Evolutionary conservation across 139 green algal genomes (phyloP).

Genomic region (Tetraselmis chui): DNA sequence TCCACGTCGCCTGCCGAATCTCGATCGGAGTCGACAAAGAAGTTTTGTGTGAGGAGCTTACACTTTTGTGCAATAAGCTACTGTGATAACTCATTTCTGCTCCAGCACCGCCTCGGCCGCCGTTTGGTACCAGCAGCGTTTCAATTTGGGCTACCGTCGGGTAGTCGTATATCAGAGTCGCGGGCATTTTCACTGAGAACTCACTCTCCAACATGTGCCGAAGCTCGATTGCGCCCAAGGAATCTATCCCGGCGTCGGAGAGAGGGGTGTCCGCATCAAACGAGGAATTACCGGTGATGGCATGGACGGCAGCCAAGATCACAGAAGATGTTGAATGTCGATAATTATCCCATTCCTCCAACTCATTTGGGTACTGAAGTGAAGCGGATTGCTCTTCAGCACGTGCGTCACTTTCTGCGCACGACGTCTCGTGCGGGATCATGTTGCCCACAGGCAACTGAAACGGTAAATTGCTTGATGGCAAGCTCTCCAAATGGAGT

Average conservation of each 20-base stretch:
- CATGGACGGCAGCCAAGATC: no score
- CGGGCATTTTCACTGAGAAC: slow-evolving; percentile 37
- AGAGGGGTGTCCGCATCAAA: no score
- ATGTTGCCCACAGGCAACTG: background rate
- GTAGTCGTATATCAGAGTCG: slow-evolving; percentile 65
- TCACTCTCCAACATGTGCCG: background rate
- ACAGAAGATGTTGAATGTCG: no score
- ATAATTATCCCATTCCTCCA: background rate
- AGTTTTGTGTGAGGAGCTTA: background rate
- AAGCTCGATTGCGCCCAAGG: slow-evolving; percentile 31
- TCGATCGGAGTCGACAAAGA: background rate
- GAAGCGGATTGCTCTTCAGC: no score
- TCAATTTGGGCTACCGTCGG: slow-evolving; percentile 38
- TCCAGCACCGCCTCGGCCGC: no score
- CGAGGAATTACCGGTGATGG: no score
- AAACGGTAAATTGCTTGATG: no score
- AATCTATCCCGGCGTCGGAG: no score
- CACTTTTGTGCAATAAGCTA: background rate
- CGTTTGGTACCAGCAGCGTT: no score
- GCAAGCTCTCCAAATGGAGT: background rate
- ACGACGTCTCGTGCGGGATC: background rate
- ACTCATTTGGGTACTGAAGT: background rate
- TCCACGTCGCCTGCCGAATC: background rate
- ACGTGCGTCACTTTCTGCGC: no score
- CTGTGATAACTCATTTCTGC: background rate